A percentile compares a stretch with the other conserved stretches of the same genome.
phyloP scores from a whole-genome alignment of 805 yeast species.

The Naumovozyma castellii region DNA sequence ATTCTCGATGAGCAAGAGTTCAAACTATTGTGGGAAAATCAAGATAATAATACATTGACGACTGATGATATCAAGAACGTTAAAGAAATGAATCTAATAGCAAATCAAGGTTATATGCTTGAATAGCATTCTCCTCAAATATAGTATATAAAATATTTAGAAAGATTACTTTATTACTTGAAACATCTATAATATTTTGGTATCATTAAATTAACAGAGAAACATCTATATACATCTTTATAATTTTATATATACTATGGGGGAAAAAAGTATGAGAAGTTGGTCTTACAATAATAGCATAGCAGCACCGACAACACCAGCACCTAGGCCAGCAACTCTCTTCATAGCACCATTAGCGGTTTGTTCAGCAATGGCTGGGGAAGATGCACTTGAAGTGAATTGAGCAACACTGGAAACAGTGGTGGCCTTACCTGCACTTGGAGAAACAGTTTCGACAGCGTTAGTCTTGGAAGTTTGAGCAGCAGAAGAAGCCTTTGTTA shows the following conservation, averaged over 20 bases:
- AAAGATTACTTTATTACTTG: too few relatives aligned
- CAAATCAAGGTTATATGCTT: conserved; percentile 37
- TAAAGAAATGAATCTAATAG: conserved; percentile 46
- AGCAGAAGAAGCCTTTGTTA: background rate
- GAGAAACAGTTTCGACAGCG: background rate
- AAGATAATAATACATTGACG: conserved; percentile 27
- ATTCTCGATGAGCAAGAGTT: conserved; percentile 39
- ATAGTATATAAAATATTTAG: background rate
- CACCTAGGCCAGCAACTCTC: conserved; percentile 7
- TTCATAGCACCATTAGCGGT: conserved; percentile 9
- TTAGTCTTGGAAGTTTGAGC: background rate
- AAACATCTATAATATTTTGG: too few relatives aligned
- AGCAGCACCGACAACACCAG: conserved; percentile 8
- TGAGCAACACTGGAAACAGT: background rate
- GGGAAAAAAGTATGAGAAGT: too few relatives aligned
- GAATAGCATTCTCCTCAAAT: background rate
- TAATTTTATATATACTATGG: too few relatives aligned
- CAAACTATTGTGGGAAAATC: conserved; percentile 35
- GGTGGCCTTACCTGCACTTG: background rate
- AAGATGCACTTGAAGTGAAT: background rate
- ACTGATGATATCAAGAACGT: conserved; percentile 43
- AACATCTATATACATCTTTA: too few relatives aligned
- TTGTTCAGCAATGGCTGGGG: conserved; percentile 5
- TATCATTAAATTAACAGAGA: too few relatives aligned
- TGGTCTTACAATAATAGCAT: conserved; percentile 4